Conservation (phyloP, 768 basidiomycete species). For the Termitomyces heimii region DNA sequence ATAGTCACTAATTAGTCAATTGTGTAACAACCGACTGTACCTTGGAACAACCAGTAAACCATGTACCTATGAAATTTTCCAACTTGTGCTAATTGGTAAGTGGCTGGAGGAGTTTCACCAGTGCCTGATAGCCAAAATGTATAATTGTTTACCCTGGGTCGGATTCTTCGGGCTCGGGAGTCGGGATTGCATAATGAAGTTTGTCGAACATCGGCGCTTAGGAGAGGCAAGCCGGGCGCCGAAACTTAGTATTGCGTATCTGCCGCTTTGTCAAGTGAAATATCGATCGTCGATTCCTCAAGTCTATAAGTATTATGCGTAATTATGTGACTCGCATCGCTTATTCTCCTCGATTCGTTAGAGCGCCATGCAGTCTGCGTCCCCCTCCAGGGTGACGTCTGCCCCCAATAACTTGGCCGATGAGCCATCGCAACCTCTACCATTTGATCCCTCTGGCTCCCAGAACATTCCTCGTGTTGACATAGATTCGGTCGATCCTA, state of each 20-base stretch:
- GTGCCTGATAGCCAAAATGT: too few relatives aligned
- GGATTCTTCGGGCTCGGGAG: too few relatives aligned
- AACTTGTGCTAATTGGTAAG: too few relatives aligned
- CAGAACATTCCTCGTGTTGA: conserved; percentile 22
- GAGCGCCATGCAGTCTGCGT: conserved; percentile 5
- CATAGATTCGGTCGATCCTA: conserved; percentile 41
- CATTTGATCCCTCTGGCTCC: not conserved
- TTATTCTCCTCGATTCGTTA: not conserved
- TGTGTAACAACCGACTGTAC: not conserved
- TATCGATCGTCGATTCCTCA: not conserved
- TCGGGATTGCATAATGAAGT: too few relatives aligned
- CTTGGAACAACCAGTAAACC: too few relatives aligned
- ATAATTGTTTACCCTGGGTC: too few relatives aligned
- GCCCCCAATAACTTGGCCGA: conserved; percentile 4
- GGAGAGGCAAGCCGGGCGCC: not conserved
- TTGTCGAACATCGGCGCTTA: too few relatives aligned
- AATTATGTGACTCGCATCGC: not conserved
- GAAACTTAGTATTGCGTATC: not conserved
- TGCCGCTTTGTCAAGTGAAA: not conserved
- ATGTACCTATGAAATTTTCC: too few relatives aligned
- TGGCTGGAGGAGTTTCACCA: too few relatives aligned
- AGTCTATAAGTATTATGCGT: not conserved
- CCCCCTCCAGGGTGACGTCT: conserved; percentile 7
- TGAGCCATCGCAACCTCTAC: not conserved
- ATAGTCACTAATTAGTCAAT: not conserved